phyloP scores from a whole-genome alignment of 257 asterid species.

The Solanum peruvianum region DNA sequence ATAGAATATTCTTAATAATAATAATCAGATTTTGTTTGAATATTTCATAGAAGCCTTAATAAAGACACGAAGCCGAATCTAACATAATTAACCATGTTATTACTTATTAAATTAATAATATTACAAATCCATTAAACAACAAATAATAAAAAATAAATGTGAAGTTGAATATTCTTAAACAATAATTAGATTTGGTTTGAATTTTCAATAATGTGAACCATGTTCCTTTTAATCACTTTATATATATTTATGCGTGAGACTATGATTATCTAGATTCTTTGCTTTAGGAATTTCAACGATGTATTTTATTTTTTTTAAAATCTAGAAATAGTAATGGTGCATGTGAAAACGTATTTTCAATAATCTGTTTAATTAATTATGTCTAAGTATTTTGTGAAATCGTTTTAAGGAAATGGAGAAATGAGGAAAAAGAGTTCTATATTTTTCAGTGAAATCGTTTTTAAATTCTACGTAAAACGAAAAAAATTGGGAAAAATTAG shows the following conservation, averaged over 20 bases:
- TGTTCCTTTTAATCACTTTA: neutral
- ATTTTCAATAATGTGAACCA: constrained; percentile 1
- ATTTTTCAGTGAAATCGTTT: too few species aligned
- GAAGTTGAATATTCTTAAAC: neutral
- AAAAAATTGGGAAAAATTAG: too few species aligned
- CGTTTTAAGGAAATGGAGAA: too few species aligned
- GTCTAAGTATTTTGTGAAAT: too few species aligned
- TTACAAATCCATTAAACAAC: neutral
- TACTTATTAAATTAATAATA: neutral
- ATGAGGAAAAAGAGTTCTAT: too few species aligned
- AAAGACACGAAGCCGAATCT: neutral
- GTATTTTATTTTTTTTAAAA: neutral
- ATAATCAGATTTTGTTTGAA: neutral
- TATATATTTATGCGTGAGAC: neutral
- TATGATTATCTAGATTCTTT: neutral
- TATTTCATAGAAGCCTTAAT: neutral
- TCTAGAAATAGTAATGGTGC: neutral
- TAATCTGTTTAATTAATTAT: neutral
- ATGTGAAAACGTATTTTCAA: neutral
- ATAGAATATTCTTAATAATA: neutral
- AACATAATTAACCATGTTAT: neutral
- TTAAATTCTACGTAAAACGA: too few species aligned
- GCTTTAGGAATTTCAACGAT: neutral
- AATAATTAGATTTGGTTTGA: neutral
- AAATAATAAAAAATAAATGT: neutral